phyloP scores from a whole-genome alignment of 2,329 filamentous ascomycete genomes.

The Colletotrichum higginsianum region DNA sequence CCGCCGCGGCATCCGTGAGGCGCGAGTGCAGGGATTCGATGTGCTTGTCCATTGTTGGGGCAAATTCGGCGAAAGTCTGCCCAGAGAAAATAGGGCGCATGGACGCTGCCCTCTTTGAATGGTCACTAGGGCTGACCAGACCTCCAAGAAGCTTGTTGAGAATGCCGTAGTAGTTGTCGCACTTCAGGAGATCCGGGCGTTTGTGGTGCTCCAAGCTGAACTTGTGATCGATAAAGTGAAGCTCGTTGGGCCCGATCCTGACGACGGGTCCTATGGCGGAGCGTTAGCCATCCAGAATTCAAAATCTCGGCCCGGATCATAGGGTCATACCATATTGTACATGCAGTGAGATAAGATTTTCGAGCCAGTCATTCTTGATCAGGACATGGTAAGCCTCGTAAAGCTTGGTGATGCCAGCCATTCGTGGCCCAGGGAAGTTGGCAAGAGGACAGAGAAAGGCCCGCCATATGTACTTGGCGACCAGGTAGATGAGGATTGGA shows the following conservation, averaged over 20 bases:
- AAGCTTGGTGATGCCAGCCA: slow-evolving; percentile 34
- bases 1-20: slow-evolving; percentile 4
- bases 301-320: no score
- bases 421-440: slow-evolving; percentile 31
- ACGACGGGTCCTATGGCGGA: slow-evolving; percentile 35
- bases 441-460: slow-evolving; percentile 30
- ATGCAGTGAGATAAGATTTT: slow-evolving; percentile 39
- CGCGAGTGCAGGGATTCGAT: slow-evolving; percentile 26
- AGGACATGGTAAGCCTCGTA: slow-evolving; percentile 44
- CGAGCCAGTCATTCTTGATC: slow-evolving; percentile 41
- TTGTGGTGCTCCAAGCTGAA: slow-evolving; percentile 41
- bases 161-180: slow-evolving; percentile 43
- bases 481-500: background rate
- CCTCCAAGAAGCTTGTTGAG: slow-evolving; percentile 41
- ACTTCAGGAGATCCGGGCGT: slow-evolving; percentile 40
- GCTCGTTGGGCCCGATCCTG: slow-evolving; percentile 42
- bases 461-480: slow-evolving; percentile 26
- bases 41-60: slow-evolving; percentile 21
- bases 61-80: slow-evolving; percentile 26
- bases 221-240: slow-evolving; percentile 42
- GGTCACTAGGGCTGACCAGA: slow-evolving; percentile 23
- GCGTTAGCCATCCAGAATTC: background rate
- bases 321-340: slow-evolving; percentile 27
- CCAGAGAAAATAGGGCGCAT: slow-evolving; percentile 43
- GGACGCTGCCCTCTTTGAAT: slow-evolving; percentile 35